A percentile compares a stretch with the other conserved stretches of the same genome.
Conservation (phyloP, 2,329 filamentous ascomycete species). For the Hirsutella rhossiliensis region DNA sequence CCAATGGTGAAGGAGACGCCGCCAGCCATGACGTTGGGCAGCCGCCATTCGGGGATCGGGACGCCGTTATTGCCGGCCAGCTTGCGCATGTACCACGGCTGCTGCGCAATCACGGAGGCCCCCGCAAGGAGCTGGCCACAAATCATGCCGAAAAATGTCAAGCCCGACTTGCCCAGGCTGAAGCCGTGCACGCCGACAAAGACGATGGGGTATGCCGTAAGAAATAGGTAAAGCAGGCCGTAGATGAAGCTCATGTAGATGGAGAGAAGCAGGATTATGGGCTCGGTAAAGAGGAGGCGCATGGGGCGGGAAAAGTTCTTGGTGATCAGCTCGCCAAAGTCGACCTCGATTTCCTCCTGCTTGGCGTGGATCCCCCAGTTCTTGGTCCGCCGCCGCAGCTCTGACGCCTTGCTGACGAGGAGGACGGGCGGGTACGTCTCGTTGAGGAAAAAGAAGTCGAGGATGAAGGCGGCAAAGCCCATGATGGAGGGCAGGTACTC, state of each 20-base stretch:
- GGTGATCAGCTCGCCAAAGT: constrained; percentile 48
- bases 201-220: constrained; percentile 75
- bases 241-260: constrained; percentile 69
- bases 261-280: constrained; percentile 55
- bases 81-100: constrained; percentile 58
- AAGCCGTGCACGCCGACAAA: constrained; percentile 65
- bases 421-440: constrained; percentile 62
- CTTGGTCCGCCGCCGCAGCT: constrained; percentile 49
- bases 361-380: constrained; percentile 63
- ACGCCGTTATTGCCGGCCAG: constrained; percentile 54
- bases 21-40: constrained; percentile 48
- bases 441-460: constrained; percentile 50
- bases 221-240: constrained; percentile 69
- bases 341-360: constrained; percentile 59
- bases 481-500: constrained; percentile 53
- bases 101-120: constrained; percentile 45
- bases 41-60: constrained; percentile 54
- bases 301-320: constrained; percentile 58
- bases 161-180: constrained; percentile 54
- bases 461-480: constrained; percentile 45
- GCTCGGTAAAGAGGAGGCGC: constrained; percentile 53
- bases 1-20: constrained; percentile 49
- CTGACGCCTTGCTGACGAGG: constrained; percentile 46
- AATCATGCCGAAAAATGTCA: constrained; percentile 82
- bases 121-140: constrained; percentile 59